Conservation (phyloP, 768 basidiomycete species). For the Naganishia onofrii region DNA sequence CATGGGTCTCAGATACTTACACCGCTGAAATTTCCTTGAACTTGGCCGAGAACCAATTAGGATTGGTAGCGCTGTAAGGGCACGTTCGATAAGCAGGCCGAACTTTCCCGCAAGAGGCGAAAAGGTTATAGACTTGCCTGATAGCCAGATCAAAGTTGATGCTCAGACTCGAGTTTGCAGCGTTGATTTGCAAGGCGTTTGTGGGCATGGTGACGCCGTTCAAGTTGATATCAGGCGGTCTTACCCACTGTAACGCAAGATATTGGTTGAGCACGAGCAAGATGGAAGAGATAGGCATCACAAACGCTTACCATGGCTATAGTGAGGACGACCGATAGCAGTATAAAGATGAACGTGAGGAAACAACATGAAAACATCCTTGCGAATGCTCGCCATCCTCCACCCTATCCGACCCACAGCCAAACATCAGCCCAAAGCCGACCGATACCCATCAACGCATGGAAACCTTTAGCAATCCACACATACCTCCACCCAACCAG, state of each 20-base stretch:
- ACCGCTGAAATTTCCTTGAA: slow-evolving; percentile 48
- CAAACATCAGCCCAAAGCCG: too few relatives aligned
- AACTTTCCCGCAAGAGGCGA: neutral
- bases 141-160: slow-evolving; percentile 46
- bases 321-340: slow-evolving; percentile 44
- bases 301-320: slow-evolving; percentile 48
- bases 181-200: slow-evolving; percentile 41
- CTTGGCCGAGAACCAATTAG: slow-evolving; percentile 51
- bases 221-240: slow-evolving; percentile 47
- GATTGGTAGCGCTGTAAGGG: slow-evolving; percentile 41
- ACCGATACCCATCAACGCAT: too few relatives aligned
- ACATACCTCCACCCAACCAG: slow-evolving; percentile 50
- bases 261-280: neutral
- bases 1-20: slow-evolving; percentile 5
- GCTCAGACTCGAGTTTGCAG: slow-evolving; percentile 35
- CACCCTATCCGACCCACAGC: slow-evolving; percentile 38
- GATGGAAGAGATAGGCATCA: too few relatives aligned
- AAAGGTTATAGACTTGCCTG: slow-evolving; percentile 33
- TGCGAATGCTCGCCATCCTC: slow-evolving; percentile 41
- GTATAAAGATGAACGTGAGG: slow-evolving; percentile 40
- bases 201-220: slow-evolving; percentile 43
- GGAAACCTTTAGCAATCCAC: too few relatives aligned
- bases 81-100: neutral
- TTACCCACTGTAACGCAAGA: slow-evolving; percentile 48
- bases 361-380: slow-evolving; percentile 47